phyloP scores from a whole-genome alignment of 495 filamentous ascomycete species.

The Tuber melanosporum region DNA sequence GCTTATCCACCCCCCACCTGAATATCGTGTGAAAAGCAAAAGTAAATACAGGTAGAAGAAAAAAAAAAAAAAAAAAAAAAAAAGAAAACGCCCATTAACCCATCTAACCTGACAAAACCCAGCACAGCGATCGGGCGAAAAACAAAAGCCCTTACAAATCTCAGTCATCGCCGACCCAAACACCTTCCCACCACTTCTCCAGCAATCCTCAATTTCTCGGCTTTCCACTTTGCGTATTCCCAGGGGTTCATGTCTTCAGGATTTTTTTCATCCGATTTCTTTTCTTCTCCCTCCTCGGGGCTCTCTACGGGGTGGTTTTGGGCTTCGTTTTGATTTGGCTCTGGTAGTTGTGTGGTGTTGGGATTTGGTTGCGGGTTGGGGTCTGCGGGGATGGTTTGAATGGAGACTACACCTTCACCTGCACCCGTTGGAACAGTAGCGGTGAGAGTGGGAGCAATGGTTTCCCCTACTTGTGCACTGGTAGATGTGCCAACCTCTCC shows the following conservation, averaged over 20 bases:
- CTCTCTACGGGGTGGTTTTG: neutral
- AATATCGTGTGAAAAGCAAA: neutral
- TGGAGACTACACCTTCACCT: conserved; percentile 17
- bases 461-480: conserved; percentile 5
- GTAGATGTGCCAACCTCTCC: conserved; percentile 40
- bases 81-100: conserved; percentile 9
- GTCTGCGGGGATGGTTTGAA: conserved; percentile 18
- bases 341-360: conserved; percentile 14
- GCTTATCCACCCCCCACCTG: neutral
- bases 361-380: conserved; percentile 4
- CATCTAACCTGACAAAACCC: conserved; percentile 3
- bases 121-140: neutral
- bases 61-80: too few species aligned
- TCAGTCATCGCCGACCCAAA: conserved; percentile 27
- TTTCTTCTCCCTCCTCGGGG: conserved; percentile 12
- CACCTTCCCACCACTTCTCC: conserved; percentile 37
- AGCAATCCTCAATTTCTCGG: conserved; percentile 37
- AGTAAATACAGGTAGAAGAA: conserved; percentile 2
- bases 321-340: conserved; percentile 27
- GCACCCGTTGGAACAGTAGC: conserved; percentile 17
- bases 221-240: conserved; percentile 32
- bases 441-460: conserved; percentile 2
- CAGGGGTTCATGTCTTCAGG: conserved; percentile 27
- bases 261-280: conserved; percentile 24
- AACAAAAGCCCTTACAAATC: neutral